Percentiles rank a stretch among this genome's conserved stretches.
phyloP scores from a whole-genome alignment of 1,139 yeast species.

The Hansenula anomala region DNA sequence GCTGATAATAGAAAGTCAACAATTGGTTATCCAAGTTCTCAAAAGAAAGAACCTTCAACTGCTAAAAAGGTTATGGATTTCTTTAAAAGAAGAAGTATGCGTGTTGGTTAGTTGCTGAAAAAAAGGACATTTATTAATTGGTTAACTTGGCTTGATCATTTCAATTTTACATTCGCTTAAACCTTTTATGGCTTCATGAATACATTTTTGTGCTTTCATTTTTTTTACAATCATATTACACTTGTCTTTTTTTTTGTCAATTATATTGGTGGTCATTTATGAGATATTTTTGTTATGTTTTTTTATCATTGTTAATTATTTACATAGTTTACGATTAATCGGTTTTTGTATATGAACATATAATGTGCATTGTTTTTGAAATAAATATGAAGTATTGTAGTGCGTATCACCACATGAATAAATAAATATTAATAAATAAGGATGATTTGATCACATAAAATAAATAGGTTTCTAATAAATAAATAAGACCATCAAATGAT shows the following conservation, averaged over 20 bases:
- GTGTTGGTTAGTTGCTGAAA: slow-evolving; percentile 14
- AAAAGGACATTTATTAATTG: no score
- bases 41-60: slow-evolving; percentile 55
- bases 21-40: slow-evolving; percentile 20
- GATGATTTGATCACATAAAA: no score
- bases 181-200: no score
- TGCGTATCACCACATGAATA: no score
- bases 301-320: no score
- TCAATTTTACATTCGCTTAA: no score
- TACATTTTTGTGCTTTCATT: no score
- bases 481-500: background rate
- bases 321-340: background rate
- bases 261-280: background rate
- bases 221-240: no score
- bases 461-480: slow-evolving; percentile 4
- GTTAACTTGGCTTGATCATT: no score
- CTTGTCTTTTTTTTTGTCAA: background rate
- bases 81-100: slow-evolving; percentile 69
- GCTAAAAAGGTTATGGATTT: slow-evolving; percentile 78
- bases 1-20: slow-evolving; percentile 15
- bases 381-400: no score
- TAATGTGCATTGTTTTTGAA: background rate
- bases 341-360: background rate
- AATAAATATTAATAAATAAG: background rate
- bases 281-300: no score